Conservation (phyloP, 129 eudicot genomes). For the Deinandra increscens region DNA sequence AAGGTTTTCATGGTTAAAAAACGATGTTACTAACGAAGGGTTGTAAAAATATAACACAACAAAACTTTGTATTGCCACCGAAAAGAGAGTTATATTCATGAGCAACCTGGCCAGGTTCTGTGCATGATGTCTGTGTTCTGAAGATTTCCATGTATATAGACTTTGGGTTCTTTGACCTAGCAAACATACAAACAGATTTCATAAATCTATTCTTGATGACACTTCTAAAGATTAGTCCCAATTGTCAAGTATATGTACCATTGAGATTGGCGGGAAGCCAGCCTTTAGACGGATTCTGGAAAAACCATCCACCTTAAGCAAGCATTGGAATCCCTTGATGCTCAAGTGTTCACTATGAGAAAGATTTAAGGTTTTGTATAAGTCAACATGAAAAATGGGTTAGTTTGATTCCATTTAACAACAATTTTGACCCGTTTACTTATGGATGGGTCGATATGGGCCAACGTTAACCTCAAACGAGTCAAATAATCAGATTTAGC, state of each 20-base stretch:
- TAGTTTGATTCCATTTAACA: neutral
- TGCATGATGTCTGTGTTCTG: conserved; percentile 37
- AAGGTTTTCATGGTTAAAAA: neutral
- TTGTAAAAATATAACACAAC: neutral
- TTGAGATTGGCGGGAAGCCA: conserved; percentile 61
- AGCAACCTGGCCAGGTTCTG: conserved; percentile 81
- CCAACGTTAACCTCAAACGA: neutral
- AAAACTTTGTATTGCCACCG: conserved; percentile 6
- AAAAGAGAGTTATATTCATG: conserved; percentile 6
- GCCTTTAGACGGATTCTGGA: conserved; percentile 50
- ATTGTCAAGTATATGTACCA: conserved; percentile 47
- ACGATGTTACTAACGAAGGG: neutral
- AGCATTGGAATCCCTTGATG: conserved; percentile 73
- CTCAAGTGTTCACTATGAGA: conserved; percentile 58
- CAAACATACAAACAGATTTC: conserved; percentile 2
- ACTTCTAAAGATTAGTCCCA: neutral
- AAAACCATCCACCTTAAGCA: conserved; percentile 63
- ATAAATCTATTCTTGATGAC: neutral
- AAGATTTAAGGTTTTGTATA: neutral
- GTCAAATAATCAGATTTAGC: neutral
- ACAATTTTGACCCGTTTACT: neutral
- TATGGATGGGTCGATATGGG: neutral
- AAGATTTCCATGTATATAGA: conserved; percentile 62
- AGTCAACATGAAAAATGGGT: conserved; percentile 3
- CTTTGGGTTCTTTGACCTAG: conserved; percentile 80